A percentile compares a stretch with the other conserved stretches of the same genome.
phyloP scores from a whole-genome alignment of 2,329 filamentous ascomycete species.

The Paraconiothyrium brasiliense region DNA sequence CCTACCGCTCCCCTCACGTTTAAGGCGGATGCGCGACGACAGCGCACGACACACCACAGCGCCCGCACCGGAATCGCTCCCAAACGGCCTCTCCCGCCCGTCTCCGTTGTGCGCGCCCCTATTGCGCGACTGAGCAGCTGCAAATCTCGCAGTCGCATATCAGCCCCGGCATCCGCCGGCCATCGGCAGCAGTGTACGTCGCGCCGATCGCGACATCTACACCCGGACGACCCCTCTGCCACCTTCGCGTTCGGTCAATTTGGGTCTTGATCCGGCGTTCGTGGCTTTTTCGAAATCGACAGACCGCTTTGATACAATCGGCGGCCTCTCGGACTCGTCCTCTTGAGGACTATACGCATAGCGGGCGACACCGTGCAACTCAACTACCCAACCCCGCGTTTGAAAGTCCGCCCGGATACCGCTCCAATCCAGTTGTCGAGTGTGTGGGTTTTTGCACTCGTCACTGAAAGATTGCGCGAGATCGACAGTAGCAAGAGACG shows the following conservation, averaged over 20 bases:
- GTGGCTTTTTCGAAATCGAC: neutral
- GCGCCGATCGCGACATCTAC: slow-evolving; percentile 31
- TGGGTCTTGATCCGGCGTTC: neutral
- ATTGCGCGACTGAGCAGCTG: slow-evolving; percentile 25
- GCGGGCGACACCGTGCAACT: slow-evolving; percentile 22
- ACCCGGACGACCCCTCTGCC: slow-evolving; percentile 26
- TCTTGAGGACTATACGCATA: slow-evolving; percentile 25
- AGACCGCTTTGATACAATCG: neutral
- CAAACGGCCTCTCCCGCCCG: slow-evolving; percentile 21
- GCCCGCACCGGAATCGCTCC: slow-evolving; percentile 32
- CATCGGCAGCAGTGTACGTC: slow-evolving; percentile 29
- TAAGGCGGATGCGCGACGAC: slow-evolving; percentile 47
- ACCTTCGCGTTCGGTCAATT: slow-evolving; percentile 2
- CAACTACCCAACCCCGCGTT: slow-evolving; percentile 10
- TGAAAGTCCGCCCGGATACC: neutral
- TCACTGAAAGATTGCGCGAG: slow-evolving; percentile 20
- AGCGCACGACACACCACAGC: slow-evolving; percentile 35
- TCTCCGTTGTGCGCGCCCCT: slow-evolving; percentile 36
- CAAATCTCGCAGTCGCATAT: slow-evolving; percentile 29
- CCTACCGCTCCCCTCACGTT: slow-evolving; percentile 27
- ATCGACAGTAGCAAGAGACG: slow-evolving; percentile 24
- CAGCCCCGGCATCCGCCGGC: slow-evolving; percentile 38
- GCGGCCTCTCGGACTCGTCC: neutral
- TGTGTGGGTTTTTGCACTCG: slow-evolving; percentile 17
- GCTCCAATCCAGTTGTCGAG: neutral